A percentile compares a stretch with the other conserved stretches of the same genome.
These are phyloP conservation scores for Exophiala dermatitidis DNA, from an alignment of 2,329 filamentous ascomycete species.

Conservation along the genomic window DNA sequence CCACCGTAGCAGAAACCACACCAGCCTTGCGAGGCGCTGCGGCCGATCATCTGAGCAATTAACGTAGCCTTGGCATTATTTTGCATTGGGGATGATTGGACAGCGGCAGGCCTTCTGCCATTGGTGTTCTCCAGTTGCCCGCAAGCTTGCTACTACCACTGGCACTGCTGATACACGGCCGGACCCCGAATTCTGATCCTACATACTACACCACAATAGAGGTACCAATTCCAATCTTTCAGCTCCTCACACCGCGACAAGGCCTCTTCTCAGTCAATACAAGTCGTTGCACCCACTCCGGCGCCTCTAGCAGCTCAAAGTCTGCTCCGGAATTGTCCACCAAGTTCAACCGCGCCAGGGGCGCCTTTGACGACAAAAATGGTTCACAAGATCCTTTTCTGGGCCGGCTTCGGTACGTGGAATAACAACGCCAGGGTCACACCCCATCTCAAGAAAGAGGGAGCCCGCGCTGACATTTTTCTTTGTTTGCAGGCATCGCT, in stretches of 20 bases:
- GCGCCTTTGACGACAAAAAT: conserved; percentile 31
- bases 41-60: background rate
- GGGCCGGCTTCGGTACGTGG: conserved; percentile 71
- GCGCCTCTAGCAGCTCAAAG: background rate
- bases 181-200: too few species aligned
- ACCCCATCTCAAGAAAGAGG: too few species aligned
- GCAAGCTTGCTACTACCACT: background rate
- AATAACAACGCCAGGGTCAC: too few species aligned
- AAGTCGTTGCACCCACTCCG: background rate
- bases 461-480: conserved; percentile 5
- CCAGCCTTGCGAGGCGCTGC: background rate
- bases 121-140: background rate
- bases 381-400: conserved; percentile 49
- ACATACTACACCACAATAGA: background rate
- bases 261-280: background rate
- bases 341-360: conserved; percentile 6
- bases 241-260: conserved; percentile 3
- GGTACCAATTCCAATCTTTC: background rate
- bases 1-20: too few species aligned
- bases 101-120: background rate
- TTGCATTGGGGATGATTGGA: background rate
- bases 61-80: background rate
- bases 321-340: conserved; percentile 6
- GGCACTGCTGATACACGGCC: background rate
- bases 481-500: conserved; percentile 61